These are phyloP conservation scores for Podospora comata DNA, from an alignment of 495 filamentous ascomycete genomes.

Conservation along the genomic window DNA sequence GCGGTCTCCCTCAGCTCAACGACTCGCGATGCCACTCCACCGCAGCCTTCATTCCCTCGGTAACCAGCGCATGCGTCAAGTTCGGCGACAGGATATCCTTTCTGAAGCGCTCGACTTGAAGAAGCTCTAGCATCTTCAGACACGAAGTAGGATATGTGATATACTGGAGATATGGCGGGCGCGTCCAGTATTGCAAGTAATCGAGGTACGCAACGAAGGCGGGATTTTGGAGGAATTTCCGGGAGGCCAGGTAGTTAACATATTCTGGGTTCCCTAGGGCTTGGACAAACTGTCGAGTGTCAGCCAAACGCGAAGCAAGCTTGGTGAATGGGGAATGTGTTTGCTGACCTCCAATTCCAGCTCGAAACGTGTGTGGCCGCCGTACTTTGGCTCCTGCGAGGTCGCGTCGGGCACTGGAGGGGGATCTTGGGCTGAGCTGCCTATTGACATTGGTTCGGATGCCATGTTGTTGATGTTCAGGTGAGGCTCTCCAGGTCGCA, in stretches of 20 bases:
- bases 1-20: slow-evolving; percentile 18
- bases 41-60: slow-evolving; percentile 52
- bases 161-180: slow-evolving; percentile 79
- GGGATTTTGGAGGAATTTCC: slow-evolving; percentile 57
- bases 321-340: background rate
- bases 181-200: slow-evolving; percentile 82
- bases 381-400: slow-evolving; percentile 50
- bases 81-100: slow-evolving; percentile 76
- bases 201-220: slow-evolving; percentile 75
- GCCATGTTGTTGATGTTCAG: slow-evolving; percentile 19
- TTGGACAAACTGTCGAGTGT: slow-evolving; percentile 66
- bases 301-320: background rate
- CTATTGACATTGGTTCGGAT: slow-evolving; percentile 33
- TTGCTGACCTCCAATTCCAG: slow-evolving; percentile 65
- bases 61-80: slow-evolving; percentile 59
- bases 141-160: slow-evolving; percentile 79
- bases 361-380: slow-evolving; percentile 67
- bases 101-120: slow-evolving; percentile 81
- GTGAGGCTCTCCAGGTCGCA: background rate
- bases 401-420: slow-evolving; percentile 25
- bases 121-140: slow-evolving; percentile 73
- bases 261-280: slow-evolving; percentile 82
- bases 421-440: slow-evolving; percentile 30
- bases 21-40: slow-evolving; percentile 46
- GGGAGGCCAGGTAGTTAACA: slow-evolving; percentile 75